Conservation (phyloP, 345 rosid species). For the Syzygium grande region DNA sequence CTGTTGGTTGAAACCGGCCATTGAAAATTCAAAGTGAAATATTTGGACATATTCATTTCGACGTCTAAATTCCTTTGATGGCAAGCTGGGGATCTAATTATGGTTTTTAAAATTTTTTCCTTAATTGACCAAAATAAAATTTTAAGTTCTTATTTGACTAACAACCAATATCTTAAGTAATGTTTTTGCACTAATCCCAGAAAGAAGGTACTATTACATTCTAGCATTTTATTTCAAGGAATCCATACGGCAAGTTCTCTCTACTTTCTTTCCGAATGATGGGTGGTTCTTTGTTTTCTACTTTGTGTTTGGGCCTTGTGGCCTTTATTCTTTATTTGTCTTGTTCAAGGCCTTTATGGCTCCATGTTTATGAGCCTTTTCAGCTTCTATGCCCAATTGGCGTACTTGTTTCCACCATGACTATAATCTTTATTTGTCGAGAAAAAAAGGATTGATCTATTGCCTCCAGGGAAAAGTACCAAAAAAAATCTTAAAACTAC, state of each 20-base stretch:
- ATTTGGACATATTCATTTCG: not conserved
- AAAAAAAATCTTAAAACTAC: too few relatives aligned
- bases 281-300: not conserved
- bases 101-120: not conserved
- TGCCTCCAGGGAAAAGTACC: not conserved
- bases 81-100: not conserved
- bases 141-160: too few relatives aligned
- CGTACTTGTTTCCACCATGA: not conserved
- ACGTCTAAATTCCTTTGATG: not conserved
- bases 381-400: not conserved
- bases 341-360: not conserved
- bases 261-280: not conserved
- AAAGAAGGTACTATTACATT: not conserved
- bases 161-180: too few relatives aligned
- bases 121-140: not conserved
- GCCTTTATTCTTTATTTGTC: not conserved
- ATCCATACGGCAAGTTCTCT: not conserved
- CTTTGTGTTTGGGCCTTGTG: not conserved
- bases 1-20: not conserved
- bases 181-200: not conserved
- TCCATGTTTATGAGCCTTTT: not conserved
- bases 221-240: not conserved
- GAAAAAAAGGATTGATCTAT: not conserved
- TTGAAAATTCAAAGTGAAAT: not conserved
- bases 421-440: not conserved